Conservation (phyloP, 2,329 filamentous ascomycete genomes). For the Epichloe aotearoae region DNA sequence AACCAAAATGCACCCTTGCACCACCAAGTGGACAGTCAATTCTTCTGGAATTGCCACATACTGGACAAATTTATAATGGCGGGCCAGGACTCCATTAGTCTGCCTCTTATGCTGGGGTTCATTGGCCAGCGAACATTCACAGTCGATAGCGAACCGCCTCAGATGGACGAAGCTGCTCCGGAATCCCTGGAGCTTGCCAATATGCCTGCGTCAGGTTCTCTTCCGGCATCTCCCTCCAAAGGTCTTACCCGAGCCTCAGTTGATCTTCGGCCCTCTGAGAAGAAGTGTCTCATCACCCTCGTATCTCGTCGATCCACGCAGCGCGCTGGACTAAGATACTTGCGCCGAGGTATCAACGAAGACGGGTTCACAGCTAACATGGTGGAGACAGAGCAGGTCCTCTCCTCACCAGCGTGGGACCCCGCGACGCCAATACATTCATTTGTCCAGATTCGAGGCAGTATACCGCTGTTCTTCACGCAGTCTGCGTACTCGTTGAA, state of each 20-base stretch:
- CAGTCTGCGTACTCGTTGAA: conserved; percentile 91
- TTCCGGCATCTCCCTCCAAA: conserved; percentile 12
- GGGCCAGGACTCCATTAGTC: conserved; percentile 55
- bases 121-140: conserved; percentile 76
- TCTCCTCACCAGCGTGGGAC: conserved; percentile 59
- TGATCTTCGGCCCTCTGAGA: conserved; percentile 35
- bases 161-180: conserved; percentile 32
- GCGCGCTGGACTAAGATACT: conserved; percentile 76
- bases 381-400: conserved; percentile 90
- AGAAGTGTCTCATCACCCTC: conserved; percentile 65
- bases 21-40: conserved; percentile 60
- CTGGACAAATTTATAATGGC: conserved; percentile 59
- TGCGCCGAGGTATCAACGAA: conserved; percentile 82
- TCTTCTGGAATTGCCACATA: conserved; percentile 84
- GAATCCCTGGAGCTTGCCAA: conserved; percentile 34
- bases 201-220: conserved; percentile 19
- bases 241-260: conserved; percentile 18
- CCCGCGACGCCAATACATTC: conserved; percentile 54
- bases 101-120: conserved; percentile 90
- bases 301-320: conserved; percentile 83
- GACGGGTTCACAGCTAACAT: conserved; percentile 78
- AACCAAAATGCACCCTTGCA: conserved; percentile 43
- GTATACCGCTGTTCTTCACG: conserved; percentile 89
- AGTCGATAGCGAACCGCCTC: conserved; percentile 49
- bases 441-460: conserved; percentile 78